A percentile compares a stretch with the other conserved stretches of the same genome.
phyloP scores from a whole-genome alignment of 768 basidiomycete species.

The Mycena vitilis region DNA sequence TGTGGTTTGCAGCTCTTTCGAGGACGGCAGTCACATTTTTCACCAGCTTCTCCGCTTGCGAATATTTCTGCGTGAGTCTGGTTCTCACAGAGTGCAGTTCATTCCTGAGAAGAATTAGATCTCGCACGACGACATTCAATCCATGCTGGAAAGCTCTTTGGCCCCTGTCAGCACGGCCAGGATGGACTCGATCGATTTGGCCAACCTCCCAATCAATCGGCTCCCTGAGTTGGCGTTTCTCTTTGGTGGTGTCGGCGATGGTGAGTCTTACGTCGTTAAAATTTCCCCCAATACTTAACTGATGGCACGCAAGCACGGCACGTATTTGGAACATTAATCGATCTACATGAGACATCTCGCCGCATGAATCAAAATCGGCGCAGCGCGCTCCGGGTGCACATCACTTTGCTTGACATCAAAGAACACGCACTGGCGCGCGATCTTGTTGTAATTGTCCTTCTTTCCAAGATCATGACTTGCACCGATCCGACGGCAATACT shows the following conservation, averaged over 20 bases:
- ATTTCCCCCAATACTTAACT: too few species aligned
- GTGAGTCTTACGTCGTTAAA: too few species aligned
- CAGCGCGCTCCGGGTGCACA: not conserved
- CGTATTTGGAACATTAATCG: conserved; percentile 4
- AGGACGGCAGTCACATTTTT: too few species aligned
- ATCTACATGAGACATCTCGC: not conserved
- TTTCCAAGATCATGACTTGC: not conserved
- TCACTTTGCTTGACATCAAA: conserved; percentile 16
- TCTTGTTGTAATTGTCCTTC: not conserved
- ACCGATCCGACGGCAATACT: not conserved
- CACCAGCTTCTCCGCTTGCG: not conserved
- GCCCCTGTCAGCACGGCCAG: not conserved
- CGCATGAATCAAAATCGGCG: not conserved
- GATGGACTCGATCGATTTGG: not conserved
- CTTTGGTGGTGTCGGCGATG: conserved; percentile 8
- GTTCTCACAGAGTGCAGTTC: too few species aligned
- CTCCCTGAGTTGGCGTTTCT: conserved; percentile 6
- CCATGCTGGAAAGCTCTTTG: not conserved
- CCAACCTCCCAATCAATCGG: not conserved
- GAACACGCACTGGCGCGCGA: conserved; percentile 5
- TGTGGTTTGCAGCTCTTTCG: not conserved
- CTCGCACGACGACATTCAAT: conserved; percentile 9
- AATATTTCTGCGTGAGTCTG: not conserved
- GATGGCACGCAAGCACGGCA: not conserved
- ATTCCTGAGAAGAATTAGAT: not conserved